Conservation (phyloP, 192 early-diverging fungal species). For the Chytriomyces sp. region DNA sequence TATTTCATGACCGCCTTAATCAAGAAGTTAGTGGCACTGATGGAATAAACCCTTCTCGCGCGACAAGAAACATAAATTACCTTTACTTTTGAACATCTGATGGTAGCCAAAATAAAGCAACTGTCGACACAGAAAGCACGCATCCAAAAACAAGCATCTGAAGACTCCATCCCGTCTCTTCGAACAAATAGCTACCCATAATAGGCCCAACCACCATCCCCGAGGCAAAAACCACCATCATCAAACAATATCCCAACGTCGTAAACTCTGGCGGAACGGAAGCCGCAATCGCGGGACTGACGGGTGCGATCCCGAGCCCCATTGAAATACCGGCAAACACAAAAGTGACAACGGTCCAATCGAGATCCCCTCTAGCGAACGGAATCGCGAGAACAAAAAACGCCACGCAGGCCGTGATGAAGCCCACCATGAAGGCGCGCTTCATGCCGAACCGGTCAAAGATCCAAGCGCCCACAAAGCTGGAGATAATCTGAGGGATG, state of each 20-base stretch:
- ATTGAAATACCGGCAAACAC: not conserved
- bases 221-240: not conserved
- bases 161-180: not conserved
- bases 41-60: too few species aligned
- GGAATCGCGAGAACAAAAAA: slow-evolving; percentile 1
- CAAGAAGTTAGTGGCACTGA: too few species aligned
- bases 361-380: not conserved
- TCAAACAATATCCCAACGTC: slow-evolving; percentile 14
- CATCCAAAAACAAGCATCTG: slow-evolving; percentile 2
- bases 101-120: not conserved
- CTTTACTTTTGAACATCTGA: not conserved
- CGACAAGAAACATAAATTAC: too few species aligned
- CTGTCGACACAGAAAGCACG: not conserved
- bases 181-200: not conserved
- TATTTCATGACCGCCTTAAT: too few species aligned
- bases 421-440: not conserved
- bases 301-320: slow-evolving; percentile 5
- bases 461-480: not conserved
- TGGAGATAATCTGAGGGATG: not conserved
- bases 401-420: not conserved
- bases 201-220: slow-evolving; percentile 6
- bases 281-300: not conserved
- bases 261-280: not conserved
- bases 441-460: slow-evolving; percentile 8
- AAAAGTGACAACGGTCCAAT: not conserved